Evolutionary conservation across 495 filamentous ascomycete genomes (phyloP), one percentile per base, ranked within the genome.

Genomic region (Aspergillus sclerotioniger): DNA sequence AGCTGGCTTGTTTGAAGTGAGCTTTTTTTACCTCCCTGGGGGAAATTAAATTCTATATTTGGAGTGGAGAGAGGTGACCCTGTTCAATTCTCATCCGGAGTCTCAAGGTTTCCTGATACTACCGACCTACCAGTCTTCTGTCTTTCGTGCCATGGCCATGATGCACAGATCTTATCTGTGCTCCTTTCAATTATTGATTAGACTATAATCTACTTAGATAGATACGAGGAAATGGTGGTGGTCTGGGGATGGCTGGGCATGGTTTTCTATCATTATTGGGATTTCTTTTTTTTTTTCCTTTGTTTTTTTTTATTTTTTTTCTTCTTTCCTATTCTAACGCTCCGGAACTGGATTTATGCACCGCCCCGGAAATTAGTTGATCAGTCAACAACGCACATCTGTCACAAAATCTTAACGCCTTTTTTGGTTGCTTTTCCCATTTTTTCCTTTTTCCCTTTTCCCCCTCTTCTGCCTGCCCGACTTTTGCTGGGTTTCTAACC

Each of bases 361-460:
- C 17, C 32, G 17, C 16, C 13, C 17, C 51, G 51, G 51, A 28
- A 19, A 53, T 20, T 17, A 53, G 33, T 28, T 53, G 51, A 53
- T 39, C 51, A 53, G 51, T 53, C 51, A 41, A 53, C 51, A 41
- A 53, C 51, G 33, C 21, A 25, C 32, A 53, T 50, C 20, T 50
- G 47, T 50, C 47, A 50, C 47, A 50, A 50, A 50, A 32, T 50
- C 47, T 32, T 50, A 31, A 50, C 31, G 47, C 25, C 13, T 15
- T 31, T 28, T 31, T 50, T 31, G 20, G 10, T 50, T 29, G n/a
- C 13, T 49, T 49, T 41, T n/a, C 37, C 37, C 19, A 6, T 28
- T 8, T 28, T 49, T 50, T 13, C 9, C 8, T 15, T 16, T 25
- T 50, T 3, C 25, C 31, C 8, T 15, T 15, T 3, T 28, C 31